Evolutionary conservation across 345 rosid species (phyloP).

Genomic region (Balakata baccata): DNA sequence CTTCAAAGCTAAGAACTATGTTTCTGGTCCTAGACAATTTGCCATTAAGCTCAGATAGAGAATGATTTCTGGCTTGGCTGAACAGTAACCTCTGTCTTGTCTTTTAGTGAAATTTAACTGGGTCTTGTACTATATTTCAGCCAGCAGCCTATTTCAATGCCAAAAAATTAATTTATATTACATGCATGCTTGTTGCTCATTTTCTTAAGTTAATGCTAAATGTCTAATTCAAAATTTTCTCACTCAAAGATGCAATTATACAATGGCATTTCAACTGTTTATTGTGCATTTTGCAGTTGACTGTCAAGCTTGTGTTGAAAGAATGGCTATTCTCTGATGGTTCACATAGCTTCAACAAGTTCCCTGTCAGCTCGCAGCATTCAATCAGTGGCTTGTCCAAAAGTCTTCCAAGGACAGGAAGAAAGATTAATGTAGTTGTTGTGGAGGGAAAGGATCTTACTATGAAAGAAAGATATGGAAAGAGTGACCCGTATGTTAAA

Average conservation of each 20-base stretch:
- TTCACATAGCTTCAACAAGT: conserved; percentile 58
- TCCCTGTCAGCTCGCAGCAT: conserved; percentile 37
- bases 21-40: not conserved
- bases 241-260: not conserved
- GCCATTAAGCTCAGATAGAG: not conserved
- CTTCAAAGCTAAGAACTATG: not conserved
- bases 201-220: not conserved
- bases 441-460: conserved; percentile 66
- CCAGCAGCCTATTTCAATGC: not conserved
- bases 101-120: not conserved
- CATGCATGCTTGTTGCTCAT: not conserved
- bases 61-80: not conserved
- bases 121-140: not conserved
- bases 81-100: not conserved
- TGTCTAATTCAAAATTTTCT: not conserved
- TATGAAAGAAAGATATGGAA: conserved; percentile 59
- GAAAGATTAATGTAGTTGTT: conserved; percentile 58
- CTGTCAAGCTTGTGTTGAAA: conserved; percentile 68
- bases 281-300: conserved; percentile 48
- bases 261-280: conserved; percentile 1
- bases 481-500: conserved; percentile 69
- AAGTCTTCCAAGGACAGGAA: conserved; percentile 60
- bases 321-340: conserved; percentile 99
- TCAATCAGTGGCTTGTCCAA: conserved; percentile 54
- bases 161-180: not conserved